Evolutionary conservation across 2,329 filamentous ascomycete genomes (phyloP).

Genomic region (Arthrobotrys musiformis): DNA sequence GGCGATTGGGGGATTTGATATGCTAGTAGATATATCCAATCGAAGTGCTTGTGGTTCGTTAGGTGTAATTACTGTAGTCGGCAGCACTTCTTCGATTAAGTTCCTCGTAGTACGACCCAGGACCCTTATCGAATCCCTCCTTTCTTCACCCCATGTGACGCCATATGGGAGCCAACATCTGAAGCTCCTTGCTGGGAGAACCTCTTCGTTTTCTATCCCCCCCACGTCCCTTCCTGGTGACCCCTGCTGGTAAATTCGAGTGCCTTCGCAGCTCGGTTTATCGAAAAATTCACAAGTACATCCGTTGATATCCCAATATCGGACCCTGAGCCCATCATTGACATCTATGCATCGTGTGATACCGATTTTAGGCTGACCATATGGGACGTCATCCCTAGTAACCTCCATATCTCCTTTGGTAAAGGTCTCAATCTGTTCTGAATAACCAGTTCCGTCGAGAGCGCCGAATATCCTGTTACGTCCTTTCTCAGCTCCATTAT

Average conservation of each 20-base stretch:
- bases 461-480: background rate
- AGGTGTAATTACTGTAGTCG: background rate
- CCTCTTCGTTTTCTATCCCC: background rate
- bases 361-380: background rate
- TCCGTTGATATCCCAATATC: background rate
- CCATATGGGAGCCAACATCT: slow-evolving; percentile 16
- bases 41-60: background rate
- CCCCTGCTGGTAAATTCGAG: background rate
- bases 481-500: background rate
- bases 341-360: background rate
- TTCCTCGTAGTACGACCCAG: too few relatives aligned
- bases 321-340: background rate
- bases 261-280: background rate
- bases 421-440: background rate
- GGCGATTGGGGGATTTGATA: background rate
- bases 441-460: background rate
- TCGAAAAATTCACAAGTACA: slow-evolving; percentile 19
- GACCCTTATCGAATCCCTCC: background rate
- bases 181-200: background rate
- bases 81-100: background rate
- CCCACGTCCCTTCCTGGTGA: background rate
- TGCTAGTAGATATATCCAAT: background rate
- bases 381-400: background rate
- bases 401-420: background rate
- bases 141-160: background rate